phyloP scores from a whole-genome alignment of 2,329 filamentous ascomycete genomes.

The Neurospora crassa region DNA sequence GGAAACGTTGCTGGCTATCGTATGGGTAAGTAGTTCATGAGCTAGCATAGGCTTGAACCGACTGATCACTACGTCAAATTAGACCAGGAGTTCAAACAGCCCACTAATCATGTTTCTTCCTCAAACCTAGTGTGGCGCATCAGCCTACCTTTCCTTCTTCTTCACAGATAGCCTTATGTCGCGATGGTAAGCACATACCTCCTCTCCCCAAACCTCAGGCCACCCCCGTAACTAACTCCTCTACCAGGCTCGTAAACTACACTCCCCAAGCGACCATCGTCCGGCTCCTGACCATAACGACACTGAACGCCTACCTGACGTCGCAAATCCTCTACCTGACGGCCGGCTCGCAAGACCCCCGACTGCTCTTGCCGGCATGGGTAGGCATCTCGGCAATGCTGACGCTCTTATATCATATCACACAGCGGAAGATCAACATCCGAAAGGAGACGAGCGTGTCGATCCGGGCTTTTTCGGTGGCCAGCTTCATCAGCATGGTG shows the following conservation, averaged over 20 bases:
- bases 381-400: constrained; percentile 68
- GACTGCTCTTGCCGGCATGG: constrained; percentile 67
- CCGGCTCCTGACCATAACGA: constrained; percentile 65
- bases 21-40: constrained; percentile 50
- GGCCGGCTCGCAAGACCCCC: constrained; percentile 60
- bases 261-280: constrained; percentile 73
- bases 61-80: neutral
- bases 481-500: constrained; percentile 68
- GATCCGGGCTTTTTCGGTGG: constrained; percentile 67
- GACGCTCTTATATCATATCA: constrained; percentile 66
- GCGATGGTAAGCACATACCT: constrained; percentile 48
- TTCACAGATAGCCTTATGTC: constrained; percentile 82
- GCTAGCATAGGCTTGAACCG: neutral
- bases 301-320: constrained; percentile 65
- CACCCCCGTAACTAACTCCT: neutral
- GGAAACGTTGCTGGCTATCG: constrained; percentile 61
- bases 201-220: neutral
- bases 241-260: constrained; percentile 67
- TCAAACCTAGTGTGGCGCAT: constrained; percentile 55
- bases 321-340: constrained; percentile 61
- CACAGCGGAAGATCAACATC: constrained; percentile 70
- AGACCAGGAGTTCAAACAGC: neutral
- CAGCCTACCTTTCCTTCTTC: constrained; percentile 71
- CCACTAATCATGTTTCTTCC: constrained; percentile 5
- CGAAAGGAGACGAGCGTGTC: constrained; percentile 69